Base-by-base conservation (phyloP, 768 basidiomycete species). In the Lactifluus rugatus region DNA sequence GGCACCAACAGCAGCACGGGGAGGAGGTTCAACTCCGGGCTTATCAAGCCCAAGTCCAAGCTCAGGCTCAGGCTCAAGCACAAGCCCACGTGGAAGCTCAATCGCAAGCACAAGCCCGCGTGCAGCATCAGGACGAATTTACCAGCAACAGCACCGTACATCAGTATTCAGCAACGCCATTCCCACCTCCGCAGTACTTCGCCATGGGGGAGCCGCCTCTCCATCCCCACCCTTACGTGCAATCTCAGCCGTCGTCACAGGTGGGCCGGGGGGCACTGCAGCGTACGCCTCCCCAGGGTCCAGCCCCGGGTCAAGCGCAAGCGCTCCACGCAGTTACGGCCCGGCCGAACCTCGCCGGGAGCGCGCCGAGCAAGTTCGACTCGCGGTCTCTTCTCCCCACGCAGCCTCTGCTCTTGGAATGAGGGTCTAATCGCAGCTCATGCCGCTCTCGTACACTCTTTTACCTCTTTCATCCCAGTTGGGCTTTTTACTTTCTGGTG, bases 1-100 rank as follows among this genome's bases (percentile, higher is more conserved):
- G 72, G 36, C 70, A 57, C 65, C 70, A 45, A n/a, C n/a, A n/a
- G 66, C 73, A 65, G 70, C 69, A 69, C 64, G 69, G 60, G 55
- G 63, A 62, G 66, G 64, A 28, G 63, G 69, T 60, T 64, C 67
- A 64, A 63, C 62, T 54, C 21, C 58, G 56, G 23, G 64, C 60
- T 45, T 60, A 48, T 45, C 68, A 69, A 49, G 63, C 52, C 58
- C 68, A 68, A 48, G 63, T 48, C 50, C 61, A 54, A 62, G 60
- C 56, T 62, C 52, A 58, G 56, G 64, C 59, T 60, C 65, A 58
- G 55, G 52, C 49, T 17, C 58, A 60, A 45, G 54, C 44, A 46
- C 58, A 56, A 60, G 59, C 59, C 59, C 59, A 25, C 58, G 58
- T 16, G 58, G 58, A 56, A 60, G 58, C 48, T 60, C 59, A 52